Percentiles rank a stretch among this genome's conserved stretches.
Evolutionary conservation across 352 stramenopile genomes (phyloP).

Genomic region (Phytophthora hibernalis): DNA sequence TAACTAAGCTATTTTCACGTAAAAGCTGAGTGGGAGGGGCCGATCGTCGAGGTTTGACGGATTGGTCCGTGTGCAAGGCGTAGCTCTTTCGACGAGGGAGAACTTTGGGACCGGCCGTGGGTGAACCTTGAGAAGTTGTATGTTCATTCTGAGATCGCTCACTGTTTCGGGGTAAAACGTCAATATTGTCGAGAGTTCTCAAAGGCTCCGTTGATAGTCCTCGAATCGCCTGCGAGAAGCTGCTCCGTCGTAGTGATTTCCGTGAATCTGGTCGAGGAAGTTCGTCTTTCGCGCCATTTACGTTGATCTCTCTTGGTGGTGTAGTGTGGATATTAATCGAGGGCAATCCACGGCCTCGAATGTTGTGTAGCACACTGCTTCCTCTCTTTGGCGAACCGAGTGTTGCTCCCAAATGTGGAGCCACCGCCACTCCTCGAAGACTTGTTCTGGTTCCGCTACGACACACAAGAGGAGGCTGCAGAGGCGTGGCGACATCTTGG

Average conservation of each 20-base stretch:
- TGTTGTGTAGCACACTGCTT: constrained; percentile 32
- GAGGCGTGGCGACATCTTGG: background rate
- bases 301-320: background rate
- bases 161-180: constrained; percentile 12
- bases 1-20: background rate
- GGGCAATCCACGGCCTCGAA: constrained; percentile 11
- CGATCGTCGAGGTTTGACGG: background rate
- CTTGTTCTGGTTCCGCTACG: constrained; percentile 5
- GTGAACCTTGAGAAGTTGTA: background rate
- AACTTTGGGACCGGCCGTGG: constrained; percentile 2
- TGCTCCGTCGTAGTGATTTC: constrained; percentile 6
- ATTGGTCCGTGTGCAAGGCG: constrained; percentile 7
- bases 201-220: constrained; percentile 5
- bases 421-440: constrained; percentile 27
- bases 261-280: constrained; percentile 3
- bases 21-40: background rate
- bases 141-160: constrained; percentile 8
- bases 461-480: background rate
- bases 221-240: constrained; percentile 26
- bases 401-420: constrained; percentile 8
- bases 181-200: constrained; percentile 18
- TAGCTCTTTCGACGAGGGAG: constrained; percentile 20
- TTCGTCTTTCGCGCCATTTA: background rate
- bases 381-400: constrained; percentile 8
- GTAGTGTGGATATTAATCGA: background rate